Conservation (phyloP, 1,284 basidiomycete species). For the Earliella scabrosa region DNA sequence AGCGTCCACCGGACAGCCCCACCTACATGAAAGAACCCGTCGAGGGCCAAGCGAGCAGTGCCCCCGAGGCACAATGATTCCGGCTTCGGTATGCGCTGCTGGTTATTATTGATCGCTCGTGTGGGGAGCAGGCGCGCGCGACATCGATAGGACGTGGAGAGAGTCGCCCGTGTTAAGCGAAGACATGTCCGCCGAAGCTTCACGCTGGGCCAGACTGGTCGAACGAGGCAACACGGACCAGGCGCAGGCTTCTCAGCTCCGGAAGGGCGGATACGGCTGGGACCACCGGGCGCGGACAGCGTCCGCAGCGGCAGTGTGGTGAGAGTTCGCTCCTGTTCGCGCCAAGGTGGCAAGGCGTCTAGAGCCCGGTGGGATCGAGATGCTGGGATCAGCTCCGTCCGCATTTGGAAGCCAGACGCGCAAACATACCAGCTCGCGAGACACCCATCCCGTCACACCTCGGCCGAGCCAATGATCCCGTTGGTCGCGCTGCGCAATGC, state of each 20-base stretch:
- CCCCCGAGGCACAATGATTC: conserved; percentile 18
- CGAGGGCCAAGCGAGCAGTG: conserved; percentile 21
- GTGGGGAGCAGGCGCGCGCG: not conserved
- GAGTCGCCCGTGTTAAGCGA: not conserved
- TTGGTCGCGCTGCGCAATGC: too few species aligned
- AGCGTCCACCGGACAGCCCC: conserved; percentile 23
- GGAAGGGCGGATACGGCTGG: not conserved
- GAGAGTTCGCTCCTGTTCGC: conserved; percentile 22
- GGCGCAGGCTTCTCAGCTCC: conserved; percentile 2
- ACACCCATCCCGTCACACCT: not conserved
- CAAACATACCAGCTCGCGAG: not conserved
- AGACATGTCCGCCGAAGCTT: conserved; percentile 2
- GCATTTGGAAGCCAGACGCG: not conserved
- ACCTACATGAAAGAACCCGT: conserved; percentile 19
- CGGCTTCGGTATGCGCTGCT: not conserved
- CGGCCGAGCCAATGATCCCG: too few species aligned
- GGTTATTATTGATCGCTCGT: not conserved
- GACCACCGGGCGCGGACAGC: conserved; percentile 1
- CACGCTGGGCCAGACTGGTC: not conserved
- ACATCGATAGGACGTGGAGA: conserved; percentile 2
- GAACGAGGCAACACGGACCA: not conserved
- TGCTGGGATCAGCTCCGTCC: conserved; percentile 13
- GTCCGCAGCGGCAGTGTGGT: conserved; percentile 6
- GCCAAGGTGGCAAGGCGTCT: conserved; percentile 9
- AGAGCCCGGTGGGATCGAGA: too few species aligned